Percentiles rank a stretch among this genome's conserved stretches.
Evolutionary conservation across 2,329 filamentous ascomycete genomes (phyloP).

Genomic region (Pleomassaria siparia): DNA sequence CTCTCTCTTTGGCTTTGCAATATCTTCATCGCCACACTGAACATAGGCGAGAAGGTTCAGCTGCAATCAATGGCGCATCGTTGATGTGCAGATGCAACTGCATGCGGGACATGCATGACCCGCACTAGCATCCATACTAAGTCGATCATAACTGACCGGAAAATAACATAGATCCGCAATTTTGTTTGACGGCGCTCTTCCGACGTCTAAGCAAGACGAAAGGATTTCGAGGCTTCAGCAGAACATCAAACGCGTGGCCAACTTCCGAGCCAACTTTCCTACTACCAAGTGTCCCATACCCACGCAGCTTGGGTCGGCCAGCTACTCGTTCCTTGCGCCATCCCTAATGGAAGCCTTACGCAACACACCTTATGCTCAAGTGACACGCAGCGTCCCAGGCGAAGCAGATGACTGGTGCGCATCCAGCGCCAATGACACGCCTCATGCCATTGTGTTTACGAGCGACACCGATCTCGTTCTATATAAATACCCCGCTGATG

Average conservation of each 20-base stretch:
- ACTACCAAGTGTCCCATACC: slow-evolving; percentile 29
- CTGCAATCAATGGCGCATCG: slow-evolving; percentile 15
- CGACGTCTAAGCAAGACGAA: slow-evolving; percentile 63
- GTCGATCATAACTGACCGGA: slow-evolving; percentile 23
- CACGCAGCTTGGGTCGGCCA: slow-evolving; percentile 38
- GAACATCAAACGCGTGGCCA: slow-evolving; percentile 59
- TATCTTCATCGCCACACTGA: slow-evolving; percentile 4
- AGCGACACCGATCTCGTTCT: slow-evolving; percentile 86
- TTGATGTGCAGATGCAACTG: slow-evolving; percentile 9
- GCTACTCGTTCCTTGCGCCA: slow-evolving; percentile 73
- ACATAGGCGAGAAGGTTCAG: slow-evolving; percentile 10
- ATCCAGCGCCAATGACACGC: slow-evolving; percentile 56
- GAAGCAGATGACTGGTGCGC: slow-evolving; percentile 87
- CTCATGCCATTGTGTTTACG: slow-evolving; percentile 68
- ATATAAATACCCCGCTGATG: slow-evolving; percentile 65
- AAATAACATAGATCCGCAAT: slow-evolving; percentile 55
- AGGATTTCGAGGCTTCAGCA: slow-evolving; percentile 63
- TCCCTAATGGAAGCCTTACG: slow-evolving; percentile 71
- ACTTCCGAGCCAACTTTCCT: slow-evolving; percentile 44
- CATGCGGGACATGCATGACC: slow-evolving; percentile 20
- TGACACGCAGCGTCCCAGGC: slow-evolving; percentile 67
- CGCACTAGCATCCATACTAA: slow-evolving; percentile 8
- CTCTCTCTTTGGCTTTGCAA: slow-evolving; percentile 7
- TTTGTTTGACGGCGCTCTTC: slow-evolving; percentile 85
- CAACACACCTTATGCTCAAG: slow-evolving; percentile 43